Evolutionary conservation across 768 basidiomycete species (phyloP).

Genomic region (Mycena belliarum): DNA sequence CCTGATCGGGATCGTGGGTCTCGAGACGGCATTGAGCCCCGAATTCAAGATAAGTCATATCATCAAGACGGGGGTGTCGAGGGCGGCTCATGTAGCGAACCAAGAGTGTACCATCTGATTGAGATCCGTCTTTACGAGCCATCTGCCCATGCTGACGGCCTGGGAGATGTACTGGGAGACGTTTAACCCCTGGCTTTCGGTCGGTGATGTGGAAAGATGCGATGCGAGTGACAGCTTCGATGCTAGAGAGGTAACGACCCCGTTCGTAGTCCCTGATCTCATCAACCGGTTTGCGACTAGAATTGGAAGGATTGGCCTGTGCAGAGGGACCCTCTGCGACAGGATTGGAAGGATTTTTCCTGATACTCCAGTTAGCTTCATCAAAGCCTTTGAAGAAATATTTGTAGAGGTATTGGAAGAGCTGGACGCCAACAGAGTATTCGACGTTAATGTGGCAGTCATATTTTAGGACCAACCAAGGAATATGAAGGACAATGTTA

Average conservation of each 20-base stretch:
- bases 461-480: background rate
- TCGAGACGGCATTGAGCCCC: background rate
- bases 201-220: conserved; percentile 1
- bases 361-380: too few species aligned
- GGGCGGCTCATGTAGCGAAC: conserved; percentile 1
- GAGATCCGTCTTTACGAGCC: background rate
- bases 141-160: background rate
- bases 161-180: background rate
- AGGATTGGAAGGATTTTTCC: too few species aligned
- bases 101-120: background rate
- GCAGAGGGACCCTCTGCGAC: too few species aligned
- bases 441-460: conserved; percentile 2
- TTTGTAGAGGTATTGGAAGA: background rate
- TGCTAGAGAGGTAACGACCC: background rate
- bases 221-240: background rate
- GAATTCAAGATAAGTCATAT: background rate
- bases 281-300: background rate
- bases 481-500: background rate
- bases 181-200: background rate
- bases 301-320: background rate
- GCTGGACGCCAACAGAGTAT: background rate
- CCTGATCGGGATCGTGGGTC: background rate
- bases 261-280: background rate
- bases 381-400: background rate
- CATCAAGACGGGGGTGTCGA: background rate